Evolutionary conservation across 116 monocot genomes (phyloP).

Genomic region (Papilionanthe hybrid): DNA sequence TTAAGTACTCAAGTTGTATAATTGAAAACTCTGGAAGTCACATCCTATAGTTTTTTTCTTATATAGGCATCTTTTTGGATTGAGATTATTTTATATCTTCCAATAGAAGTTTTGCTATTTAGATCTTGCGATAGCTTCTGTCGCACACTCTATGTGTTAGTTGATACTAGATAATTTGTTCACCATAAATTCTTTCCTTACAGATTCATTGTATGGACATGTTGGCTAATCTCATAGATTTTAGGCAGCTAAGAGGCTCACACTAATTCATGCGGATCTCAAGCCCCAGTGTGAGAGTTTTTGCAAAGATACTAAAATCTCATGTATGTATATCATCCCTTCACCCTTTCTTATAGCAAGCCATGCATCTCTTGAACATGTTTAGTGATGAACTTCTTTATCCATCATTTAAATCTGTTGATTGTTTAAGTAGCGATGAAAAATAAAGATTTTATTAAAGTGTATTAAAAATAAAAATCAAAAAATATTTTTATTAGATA

Average conservation of each 20-base stretch:
- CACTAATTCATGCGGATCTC: conserved; percentile 61
- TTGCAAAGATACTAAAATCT: conserved; percentile 61
- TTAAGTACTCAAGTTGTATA: no score
- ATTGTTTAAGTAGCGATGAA: not conserved
- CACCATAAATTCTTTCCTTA: not conserved
- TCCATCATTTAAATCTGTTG: not conserved
- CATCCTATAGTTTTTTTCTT: not conserved
- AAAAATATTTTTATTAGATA: no score
- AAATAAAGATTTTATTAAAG: no score
- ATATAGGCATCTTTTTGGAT: not conserved
- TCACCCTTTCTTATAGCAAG: not conserved
- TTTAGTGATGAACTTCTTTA: not conserved
- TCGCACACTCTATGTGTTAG: not conserved
- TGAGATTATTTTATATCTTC: not conserved
- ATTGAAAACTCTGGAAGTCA: not conserved
- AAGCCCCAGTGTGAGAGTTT: conserved; percentile 62
- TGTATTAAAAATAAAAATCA: no score
- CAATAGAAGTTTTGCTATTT: not conserved
- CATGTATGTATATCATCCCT: conserved; percentile 30
- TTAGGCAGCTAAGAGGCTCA: conserved; percentile 92
- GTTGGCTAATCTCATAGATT: conserved; percentile 8
- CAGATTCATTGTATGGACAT: not conserved
- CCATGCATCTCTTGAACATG: not conserved
- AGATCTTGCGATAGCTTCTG: not conserved
- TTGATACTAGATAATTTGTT: conserved; percentile 1